Evolutionary conservation across 73 alveolate genomes (phyloP).

Genomic region (Vitrella brassicaformis): DNA sequence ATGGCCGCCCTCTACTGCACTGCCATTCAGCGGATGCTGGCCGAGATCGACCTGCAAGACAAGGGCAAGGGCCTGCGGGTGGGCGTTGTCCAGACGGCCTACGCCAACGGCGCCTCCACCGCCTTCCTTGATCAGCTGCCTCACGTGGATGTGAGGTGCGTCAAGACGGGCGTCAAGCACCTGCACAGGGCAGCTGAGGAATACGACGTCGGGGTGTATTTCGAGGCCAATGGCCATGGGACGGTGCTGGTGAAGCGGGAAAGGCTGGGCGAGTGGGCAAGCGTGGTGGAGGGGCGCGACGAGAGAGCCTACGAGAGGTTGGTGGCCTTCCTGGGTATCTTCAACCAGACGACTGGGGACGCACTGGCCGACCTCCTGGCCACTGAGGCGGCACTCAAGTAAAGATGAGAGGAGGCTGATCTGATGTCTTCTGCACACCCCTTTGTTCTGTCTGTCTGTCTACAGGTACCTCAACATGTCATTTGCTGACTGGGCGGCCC

Average conservation of each 20-base stretch:
- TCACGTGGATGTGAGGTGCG: slow-evolving; percentile 34
- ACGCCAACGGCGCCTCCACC: slow-evolving; percentile 57
- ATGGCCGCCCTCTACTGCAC: slow-evolving; percentile 38
- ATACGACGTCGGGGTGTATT: slow-evolving; percentile 60
- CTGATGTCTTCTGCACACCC: no score
- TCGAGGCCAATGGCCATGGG: slow-evolving; percentile 80
- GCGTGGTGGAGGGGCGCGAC: no score
- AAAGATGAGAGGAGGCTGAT: no score
- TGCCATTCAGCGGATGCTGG: slow-evolving; percentile 38
- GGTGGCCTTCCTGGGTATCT: no score
- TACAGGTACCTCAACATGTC: no score
- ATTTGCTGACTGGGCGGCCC: no score
- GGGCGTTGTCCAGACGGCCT: slow-evolving; percentile 61
- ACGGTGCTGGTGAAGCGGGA: slow-evolving; percentile 47
- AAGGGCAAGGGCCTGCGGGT: slow-evolving; percentile 24
- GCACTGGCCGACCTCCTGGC: no score
- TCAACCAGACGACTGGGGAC: no score
- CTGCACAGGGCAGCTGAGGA: slow-evolving; percentile 52
- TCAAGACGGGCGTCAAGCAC: slow-evolving; percentile 65
- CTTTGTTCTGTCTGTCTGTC: no score
- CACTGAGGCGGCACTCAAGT: no score
- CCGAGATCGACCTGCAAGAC: slow-evolving; percentile 12
- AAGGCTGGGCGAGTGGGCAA: slow-evolving; percentile 6
- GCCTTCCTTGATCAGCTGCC: slow-evolving; percentile 31
- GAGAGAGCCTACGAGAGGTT: no score